These are phyloP conservation scores for Solanum okadae DNA, from an alignment of 257 asterid species.

Conservation along the genomic window DNA sequence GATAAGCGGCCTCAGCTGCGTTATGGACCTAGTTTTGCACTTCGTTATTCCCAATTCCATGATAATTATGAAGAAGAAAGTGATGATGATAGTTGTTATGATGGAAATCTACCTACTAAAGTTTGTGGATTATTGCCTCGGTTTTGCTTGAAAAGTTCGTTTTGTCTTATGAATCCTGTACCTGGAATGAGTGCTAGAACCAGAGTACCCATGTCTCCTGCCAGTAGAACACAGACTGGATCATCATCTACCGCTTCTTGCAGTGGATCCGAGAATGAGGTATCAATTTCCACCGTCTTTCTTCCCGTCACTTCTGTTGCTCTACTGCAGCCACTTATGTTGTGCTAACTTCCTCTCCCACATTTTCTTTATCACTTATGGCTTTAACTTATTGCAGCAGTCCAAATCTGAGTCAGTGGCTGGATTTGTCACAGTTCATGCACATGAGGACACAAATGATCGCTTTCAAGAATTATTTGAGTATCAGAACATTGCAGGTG, in stretches of 20 bases:
- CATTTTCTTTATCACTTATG: neutral
- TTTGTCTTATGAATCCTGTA: conserved; percentile 42
- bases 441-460: conserved; percentile 9
- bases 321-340: neutral
- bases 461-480: conserved; percentile 43
- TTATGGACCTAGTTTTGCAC: conserved; percentile 73
- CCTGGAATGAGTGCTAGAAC: conserved; percentile 60
- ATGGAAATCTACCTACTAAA: conserved; percentile 18
- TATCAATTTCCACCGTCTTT: conserved; percentile 6
- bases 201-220: conserved; percentile 35
- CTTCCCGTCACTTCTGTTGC: neutral
- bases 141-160: conserved; percentile 51
- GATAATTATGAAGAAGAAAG: conserved; percentile 42
- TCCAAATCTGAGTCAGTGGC: conserved; percentile 29
- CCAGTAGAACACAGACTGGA: conserved; percentile 27
- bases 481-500: conserved; percentile 14
- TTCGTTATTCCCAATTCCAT: conserved; percentile 28
- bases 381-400: conserved; percentile 20
- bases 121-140: conserved; percentile 76
- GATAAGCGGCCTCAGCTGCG: conserved; percentile 47
- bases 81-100: conserved; percentile 38
- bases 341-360: neutral
- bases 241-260: conserved; percentile 36
- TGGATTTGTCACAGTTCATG: conserved; percentile 20
- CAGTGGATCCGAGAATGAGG: conserved; percentile 46